Percentiles rank a stretch among this genome's conserved stretches.
These are phyloP conservation scores for Trichoderma asperelloides DNA, from an alignment of 495 filamentous ascomycete genomes.

Conservation along the genomic window DNA sequence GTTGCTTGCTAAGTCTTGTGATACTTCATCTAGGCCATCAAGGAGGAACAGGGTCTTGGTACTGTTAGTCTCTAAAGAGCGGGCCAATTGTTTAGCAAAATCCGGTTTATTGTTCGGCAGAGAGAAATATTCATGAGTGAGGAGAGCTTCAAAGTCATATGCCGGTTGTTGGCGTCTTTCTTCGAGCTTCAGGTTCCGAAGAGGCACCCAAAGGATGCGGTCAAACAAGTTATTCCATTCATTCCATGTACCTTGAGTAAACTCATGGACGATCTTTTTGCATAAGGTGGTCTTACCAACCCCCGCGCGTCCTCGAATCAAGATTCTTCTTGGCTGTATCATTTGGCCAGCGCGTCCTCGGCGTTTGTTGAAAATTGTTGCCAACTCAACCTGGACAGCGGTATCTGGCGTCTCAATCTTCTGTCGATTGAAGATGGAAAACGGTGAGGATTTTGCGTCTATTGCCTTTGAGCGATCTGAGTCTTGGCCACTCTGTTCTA, in stretches of 20 bases:
- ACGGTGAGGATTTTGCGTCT: slow-evolving; percentile 15
- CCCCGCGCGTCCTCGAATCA: slow-evolving; percentile 34
- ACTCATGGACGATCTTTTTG: slow-evolving; percentile 34
- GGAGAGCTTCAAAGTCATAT: slow-evolving; percentile 18
- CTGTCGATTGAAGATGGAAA: slow-evolving; percentile 22
- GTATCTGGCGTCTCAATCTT: slow-evolving; percentile 18
- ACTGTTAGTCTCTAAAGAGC: slow-evolving; percentile 9
- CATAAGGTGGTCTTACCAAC: slow-evolving; percentile 39
- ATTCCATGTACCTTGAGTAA: slow-evolving; percentile 11
- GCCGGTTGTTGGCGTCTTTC: slow-evolving; percentile 6
- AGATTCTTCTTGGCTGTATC: slow-evolving; percentile 23
- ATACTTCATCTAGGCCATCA: slow-evolving; percentile 36
- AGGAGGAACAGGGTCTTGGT: slow-evolving; percentile 27
- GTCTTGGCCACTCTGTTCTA: slow-evolving; percentile 15
- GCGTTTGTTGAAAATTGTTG: slow-evolving; percentile 21
- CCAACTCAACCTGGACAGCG: slow-evolving; percentile 18
- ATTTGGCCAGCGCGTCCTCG: slow-evolving; percentile 13
- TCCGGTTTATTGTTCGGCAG: background rate
- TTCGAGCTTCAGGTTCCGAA: slow-evolving; percentile 21
- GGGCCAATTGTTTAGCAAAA: slow-evolving; percentile 16
- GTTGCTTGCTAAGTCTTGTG: slow-evolving; percentile 16
- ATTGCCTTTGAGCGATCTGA: slow-evolving; percentile 8
- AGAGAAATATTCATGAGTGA: slow-evolving; percentile 23
- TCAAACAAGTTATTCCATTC: slow-evolving; percentile 25
- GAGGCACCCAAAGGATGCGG: slow-evolving; percentile 31